Percentiles rank a stretch among this genome's conserved stretches.
Evolutionary conservation across 108 stramenopile genomes (phyloP).

Genomic region (Nitzschia sp.): DNA sequence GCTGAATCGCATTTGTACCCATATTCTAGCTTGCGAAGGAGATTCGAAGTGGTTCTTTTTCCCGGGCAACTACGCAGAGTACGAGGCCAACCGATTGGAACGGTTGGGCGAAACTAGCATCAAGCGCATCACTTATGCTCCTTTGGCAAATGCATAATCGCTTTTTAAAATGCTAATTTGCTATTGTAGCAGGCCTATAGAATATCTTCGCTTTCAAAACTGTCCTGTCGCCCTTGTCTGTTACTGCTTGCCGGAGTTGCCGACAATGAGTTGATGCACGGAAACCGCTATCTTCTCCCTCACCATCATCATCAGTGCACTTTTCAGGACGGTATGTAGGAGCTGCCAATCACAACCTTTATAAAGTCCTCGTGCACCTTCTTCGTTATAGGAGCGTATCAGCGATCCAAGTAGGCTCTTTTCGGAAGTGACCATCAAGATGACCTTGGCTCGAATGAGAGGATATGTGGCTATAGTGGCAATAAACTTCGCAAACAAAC

Average conservation of each 20-base stretch:
- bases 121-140: constrained; percentile 86
- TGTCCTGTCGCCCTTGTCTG: neutral
- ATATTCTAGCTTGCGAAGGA: constrained; percentile 94
- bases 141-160: constrained; percentile 74
- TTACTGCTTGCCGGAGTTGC: neutral
- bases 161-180: neutral
- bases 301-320: constrained; percentile 83
- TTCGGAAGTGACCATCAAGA: constrained; percentile 71
- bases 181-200: neutral
- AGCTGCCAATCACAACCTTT: constrained; percentile 78
- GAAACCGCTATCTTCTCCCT: constrained; percentile 63
- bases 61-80: constrained; percentile 91
- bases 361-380: constrained; percentile 61
- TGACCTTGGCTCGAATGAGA: constrained; percentile 90
- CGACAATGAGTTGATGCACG: constrained; percentile 19
- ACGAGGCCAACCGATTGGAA: constrained; percentile 69
- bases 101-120: constrained; percentile 82
- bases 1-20: constrained; percentile 91
- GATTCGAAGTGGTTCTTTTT: constrained; percentile 83
- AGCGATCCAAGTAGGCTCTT: constrained; percentile 31
- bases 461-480: constrained; percentile 95
- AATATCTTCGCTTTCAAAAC: neutral
- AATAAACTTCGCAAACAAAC: constrained; percentile 78
- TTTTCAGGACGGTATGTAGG: constrained; percentile 79
- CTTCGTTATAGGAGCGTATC: constrained; percentile 50